Percentiles rank a stretch among this genome's conserved stretches.
Evolutionary conservation across 768 basidiomycete species (phyloP).

Genomic region (Cyclocybe aegerita): DNA sequence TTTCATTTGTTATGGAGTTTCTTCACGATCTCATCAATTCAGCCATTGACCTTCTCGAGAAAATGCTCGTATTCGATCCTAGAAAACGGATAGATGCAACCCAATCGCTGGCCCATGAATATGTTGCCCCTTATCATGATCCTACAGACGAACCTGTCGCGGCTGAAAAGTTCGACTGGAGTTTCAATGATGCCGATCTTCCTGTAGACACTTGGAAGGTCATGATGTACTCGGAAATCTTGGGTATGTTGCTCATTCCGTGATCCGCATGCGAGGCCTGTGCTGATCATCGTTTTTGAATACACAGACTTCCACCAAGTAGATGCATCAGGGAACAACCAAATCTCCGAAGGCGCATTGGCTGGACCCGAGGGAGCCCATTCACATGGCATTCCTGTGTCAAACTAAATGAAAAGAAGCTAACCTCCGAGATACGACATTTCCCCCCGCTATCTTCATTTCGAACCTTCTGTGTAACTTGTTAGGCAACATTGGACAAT

Average conservation of each 20-base stretch:
- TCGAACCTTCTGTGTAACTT: conserved; percentile 6
- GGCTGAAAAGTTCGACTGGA: conserved; percentile 96
- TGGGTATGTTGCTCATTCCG: conserved; percentile 57
- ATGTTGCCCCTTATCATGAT: conserved; percentile 97
- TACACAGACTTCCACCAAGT: conserved; percentile 78
- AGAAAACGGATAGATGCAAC: conserved; percentile 94
- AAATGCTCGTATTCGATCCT: conserved; percentile 99
- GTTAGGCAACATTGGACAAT: conserved; percentile 1
- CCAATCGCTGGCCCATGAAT: conserved; percentile 87
- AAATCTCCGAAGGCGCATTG: conserved; percentile 65
- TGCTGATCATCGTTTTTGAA: neutral
- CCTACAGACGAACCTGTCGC: conserved; percentile 97
- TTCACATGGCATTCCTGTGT: conserved; percentile 13
- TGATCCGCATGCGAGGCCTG: neutral
- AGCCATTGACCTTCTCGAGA: conserved; percentile 96
- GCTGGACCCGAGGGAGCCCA: conserved; percentile 53
- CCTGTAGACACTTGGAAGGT: conserved; percentile 99
- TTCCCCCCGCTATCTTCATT: conserved; percentile 9
- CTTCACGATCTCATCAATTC: conserved; percentile 4
- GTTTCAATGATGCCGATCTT: conserved; percentile 98
- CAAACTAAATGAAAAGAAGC: conserved; percentile 10
- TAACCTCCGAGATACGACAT: neutral
- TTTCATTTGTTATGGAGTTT: neutral
- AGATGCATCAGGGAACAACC: conserved; percentile 43
- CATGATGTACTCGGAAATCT: conserved; percentile 99